Percentiles rank a stretch among this genome's conserved stretches.
Evolutionary conservation across 192 early-diverging fungal genomes (phyloP).

Genomic region (Backusella circina): DNA sequence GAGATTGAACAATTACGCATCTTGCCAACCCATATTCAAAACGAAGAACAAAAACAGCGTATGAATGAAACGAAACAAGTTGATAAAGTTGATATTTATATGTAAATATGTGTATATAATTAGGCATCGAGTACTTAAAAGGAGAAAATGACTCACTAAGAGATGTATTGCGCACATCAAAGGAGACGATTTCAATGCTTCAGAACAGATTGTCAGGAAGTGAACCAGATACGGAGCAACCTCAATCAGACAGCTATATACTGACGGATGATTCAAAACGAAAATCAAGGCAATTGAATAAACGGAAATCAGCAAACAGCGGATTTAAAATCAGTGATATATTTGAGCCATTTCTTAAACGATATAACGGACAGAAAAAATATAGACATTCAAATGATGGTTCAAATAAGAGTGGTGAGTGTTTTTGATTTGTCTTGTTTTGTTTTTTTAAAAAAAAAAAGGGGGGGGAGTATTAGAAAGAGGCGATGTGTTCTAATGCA

Average conservation of each 20-base stretch:
- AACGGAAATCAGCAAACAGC: not conserved
- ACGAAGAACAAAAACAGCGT: not conserved
- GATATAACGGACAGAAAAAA: not conserved
- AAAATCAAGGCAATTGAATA: not conserved
- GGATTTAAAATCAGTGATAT: not conserved
- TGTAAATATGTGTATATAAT: too few species aligned
- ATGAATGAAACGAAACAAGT: not conserved
- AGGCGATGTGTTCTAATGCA: not conserved
- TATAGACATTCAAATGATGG: not conserved
- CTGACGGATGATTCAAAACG: not conserved
- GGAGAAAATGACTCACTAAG: constrained; percentile 36
- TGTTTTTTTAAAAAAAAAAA: not conserved
- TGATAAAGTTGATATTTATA: too few species aligned
- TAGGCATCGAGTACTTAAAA: constrained; percentile 10
- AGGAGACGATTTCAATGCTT: constrained; percentile 69
- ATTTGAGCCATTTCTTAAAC: not conserved
- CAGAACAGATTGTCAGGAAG: constrained; percentile 63
- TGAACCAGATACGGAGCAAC: not conserved
- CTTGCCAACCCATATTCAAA: constrained; percentile 28
- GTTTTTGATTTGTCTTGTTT: not conserved
- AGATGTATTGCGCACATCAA: constrained; percentile 60
- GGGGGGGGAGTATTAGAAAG: not conserved
- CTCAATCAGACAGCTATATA: not conserved
- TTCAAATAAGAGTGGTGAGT: not conserved
- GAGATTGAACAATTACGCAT: constrained; percentile 33